phyloP scores from a whole-genome alignment of 805 yeast genomes.

The Ogataea nitratoaversa region DNA sequence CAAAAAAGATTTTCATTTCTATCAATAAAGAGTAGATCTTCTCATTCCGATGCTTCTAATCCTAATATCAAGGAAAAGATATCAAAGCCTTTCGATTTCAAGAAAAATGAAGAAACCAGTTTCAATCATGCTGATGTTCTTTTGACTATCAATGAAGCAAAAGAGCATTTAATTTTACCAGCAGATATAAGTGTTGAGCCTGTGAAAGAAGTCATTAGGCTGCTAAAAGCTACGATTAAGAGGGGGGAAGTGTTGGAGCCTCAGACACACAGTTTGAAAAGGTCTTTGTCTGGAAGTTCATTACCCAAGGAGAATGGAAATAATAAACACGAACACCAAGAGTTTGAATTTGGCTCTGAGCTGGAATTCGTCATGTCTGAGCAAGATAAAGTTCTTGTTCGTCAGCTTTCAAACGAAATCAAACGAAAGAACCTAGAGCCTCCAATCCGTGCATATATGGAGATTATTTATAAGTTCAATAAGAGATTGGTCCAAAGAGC shows the following conservation, averaged over 20 bases:
- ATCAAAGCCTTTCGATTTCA: constrained; percentile 10
- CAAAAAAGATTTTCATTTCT: too few species aligned
- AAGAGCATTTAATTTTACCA: constrained; percentile 24
- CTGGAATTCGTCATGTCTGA: background rate
- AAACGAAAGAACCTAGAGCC: constrained; percentile 3
- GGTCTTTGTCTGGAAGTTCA: constrained; percentile 4
- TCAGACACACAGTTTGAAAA: background rate
- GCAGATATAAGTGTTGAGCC: constrained; percentile 20
- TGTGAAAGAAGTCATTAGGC: constrained; percentile 14
- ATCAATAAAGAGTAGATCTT: background rate
- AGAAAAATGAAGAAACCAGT: background rate
- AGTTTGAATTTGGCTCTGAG: background rate
- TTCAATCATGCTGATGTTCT: constrained; percentile 7
- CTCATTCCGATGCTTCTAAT: background rate
- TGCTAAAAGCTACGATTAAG: constrained; percentile 13
- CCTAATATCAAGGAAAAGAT: background rate
- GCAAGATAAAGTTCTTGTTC: constrained; percentile 8
- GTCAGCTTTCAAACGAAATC: constrained; percentile 7
- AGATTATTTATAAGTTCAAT: constrained; percentile 10
- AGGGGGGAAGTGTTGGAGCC: constrained; percentile 6
- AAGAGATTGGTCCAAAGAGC: constrained; percentile 3
- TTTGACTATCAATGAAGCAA: background rate
- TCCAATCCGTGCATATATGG: constrained; percentile 9
- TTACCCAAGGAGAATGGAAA: background rate
- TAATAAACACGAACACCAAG: background rate